A percentile compares a stretch with the other conserved stretches of the same genome.
These are phyloP conservation scores for Venturia oleaginea DNA, from an alignment of 2,329 filamentous ascomycete species.

Conservation along the genomic window DNA sequence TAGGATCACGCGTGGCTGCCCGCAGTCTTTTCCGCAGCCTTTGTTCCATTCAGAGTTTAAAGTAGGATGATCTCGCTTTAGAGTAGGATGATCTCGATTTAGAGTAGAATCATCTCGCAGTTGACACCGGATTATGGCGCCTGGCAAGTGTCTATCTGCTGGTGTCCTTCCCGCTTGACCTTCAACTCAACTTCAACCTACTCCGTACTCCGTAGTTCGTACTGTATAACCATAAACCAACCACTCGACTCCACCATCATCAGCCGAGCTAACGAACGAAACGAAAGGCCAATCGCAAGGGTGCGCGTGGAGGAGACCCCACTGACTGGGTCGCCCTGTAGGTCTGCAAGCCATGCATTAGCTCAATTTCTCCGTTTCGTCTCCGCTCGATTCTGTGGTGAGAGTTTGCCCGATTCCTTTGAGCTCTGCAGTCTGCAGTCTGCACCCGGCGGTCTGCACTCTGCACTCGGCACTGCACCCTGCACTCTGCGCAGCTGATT, in stretches of 20 bases:
- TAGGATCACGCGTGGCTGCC: too few species aligned
- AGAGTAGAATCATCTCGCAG: neutral
- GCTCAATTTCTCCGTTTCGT: neutral
- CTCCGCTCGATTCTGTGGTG: neutral
- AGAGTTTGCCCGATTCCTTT: too few species aligned
- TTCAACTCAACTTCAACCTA: neutral
- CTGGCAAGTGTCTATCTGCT: neutral
- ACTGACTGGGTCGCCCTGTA: neutral
- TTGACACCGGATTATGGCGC: neutral
- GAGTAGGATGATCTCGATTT: neutral
- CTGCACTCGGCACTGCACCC: too few species aligned
- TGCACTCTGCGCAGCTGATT: neutral
- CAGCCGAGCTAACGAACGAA: neutral
- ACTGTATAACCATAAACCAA: too few species aligned
- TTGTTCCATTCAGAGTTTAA: neutral
- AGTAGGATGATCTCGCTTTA: neutral
- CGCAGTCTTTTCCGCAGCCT: too few species aligned
- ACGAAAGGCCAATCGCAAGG: neutral
- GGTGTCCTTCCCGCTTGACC: neutral
- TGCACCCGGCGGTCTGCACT: too few species aligned
- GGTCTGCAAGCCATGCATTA: neutral
- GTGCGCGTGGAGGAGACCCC: neutral
- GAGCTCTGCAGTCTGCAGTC: too few species aligned
- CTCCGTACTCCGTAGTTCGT: too few species aligned
- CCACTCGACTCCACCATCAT: neutral